Evolutionary conservation across 1,139 yeast species (phyloP), one percentile per base, ranked within the genome.

Genomic region (Zygoascus hellenicus): DNA sequence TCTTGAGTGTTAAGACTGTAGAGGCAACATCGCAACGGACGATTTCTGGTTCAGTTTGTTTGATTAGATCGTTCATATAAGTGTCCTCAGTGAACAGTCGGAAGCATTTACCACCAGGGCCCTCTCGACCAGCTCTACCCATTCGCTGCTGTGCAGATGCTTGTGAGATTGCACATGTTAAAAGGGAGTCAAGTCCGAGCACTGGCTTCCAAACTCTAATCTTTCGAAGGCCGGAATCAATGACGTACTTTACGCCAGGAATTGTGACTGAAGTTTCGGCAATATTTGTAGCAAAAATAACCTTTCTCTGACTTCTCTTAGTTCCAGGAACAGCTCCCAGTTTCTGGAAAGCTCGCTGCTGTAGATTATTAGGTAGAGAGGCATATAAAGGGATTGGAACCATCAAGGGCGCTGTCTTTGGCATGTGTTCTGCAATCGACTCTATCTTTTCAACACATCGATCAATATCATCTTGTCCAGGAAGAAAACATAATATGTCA

Each of bases 41-140:
- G 54, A 92, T 90, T 65, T 92, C 98, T 0, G 97, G 90, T 60
- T 90, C 97, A 13, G 95, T 92, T 60, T 88, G 94, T 47, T 72
- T 70, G 0, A 86, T 82, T 38, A 94, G 68, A 16, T 62, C 61
- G 48, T 74, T 71, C 14, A 64, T 55, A 58, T 78, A 92, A 42
- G 85, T 82, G 1, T 68, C 63, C 59, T 90, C 97, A 48, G 85
- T 81, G 63, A 84, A 94, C 34, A 92, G 68, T 51, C 98, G 71
- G 65, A 76, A 92, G 36, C 95, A 89, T 64, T 90, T 92, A 29
- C 46, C 46, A 45, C 99, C 99, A 38, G 85, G 80, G 6, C 79
- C 75, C 69, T 92, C 97, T 78, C 99, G 87, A 56, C 99, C 99
- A 26, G 98, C 98, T 75, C 99, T 86, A 64, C 99, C 99, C 49